Evolutionary conservation across 1,139 yeast genomes (phyloP).

Genomic region (Diutina ranongensis): DNA sequence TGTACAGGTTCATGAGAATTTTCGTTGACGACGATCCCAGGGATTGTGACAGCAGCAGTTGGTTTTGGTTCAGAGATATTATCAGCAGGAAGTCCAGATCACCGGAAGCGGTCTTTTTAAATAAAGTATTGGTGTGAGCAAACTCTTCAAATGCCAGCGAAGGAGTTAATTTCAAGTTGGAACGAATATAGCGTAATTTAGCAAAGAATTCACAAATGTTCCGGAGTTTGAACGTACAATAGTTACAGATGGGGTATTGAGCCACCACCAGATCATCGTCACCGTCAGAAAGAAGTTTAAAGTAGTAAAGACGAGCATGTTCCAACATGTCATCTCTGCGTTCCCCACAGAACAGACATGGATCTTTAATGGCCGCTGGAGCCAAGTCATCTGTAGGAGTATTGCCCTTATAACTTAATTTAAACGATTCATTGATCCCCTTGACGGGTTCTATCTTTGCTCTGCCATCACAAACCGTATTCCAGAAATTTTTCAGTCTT

Average conservation of each 20-base stretch:
- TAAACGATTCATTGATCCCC: slow-evolving; percentile 67
- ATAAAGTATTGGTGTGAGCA: slow-evolving; percentile 9
- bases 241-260: slow-evolving; percentile 68
- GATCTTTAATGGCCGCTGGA: slow-evolving; percentile 64
- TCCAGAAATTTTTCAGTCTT: slow-evolving; percentile 43
- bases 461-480: slow-evolving; percentile 64
- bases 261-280: slow-evolving; percentile 19
- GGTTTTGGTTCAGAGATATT: neutral
- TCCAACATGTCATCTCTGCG: slow-evolving; percentile 53
- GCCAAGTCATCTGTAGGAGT: slow-evolving; percentile 11
- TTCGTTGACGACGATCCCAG: slow-evolving; percentile 3
- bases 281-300: slow-evolving; percentile 28
- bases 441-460: slow-evolving; percentile 81
- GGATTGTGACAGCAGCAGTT: neutral
- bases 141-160: slow-evolving; percentile 16
- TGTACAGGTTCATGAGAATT: neutral
- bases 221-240: slow-evolving; percentile 69
- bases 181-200: slow-evolving; percentile 52
- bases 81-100: slow-evolving; percentile 6
- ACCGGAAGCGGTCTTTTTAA: slow-evolving; percentile 21
- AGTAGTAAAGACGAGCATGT: slow-evolving; percentile 65
- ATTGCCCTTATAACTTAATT: slow-evolving; percentile 17
- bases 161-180: slow-evolving; percentile 29
- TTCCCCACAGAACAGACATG: slow-evolving; percentile 82
- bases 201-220: slow-evolving; percentile 72